Evolutionary conservation across 371 early-diverging fungal genomes (phyloP), one percentile per base, ranked within the genome.

Genomic region (Mucor indicus): DNA sequence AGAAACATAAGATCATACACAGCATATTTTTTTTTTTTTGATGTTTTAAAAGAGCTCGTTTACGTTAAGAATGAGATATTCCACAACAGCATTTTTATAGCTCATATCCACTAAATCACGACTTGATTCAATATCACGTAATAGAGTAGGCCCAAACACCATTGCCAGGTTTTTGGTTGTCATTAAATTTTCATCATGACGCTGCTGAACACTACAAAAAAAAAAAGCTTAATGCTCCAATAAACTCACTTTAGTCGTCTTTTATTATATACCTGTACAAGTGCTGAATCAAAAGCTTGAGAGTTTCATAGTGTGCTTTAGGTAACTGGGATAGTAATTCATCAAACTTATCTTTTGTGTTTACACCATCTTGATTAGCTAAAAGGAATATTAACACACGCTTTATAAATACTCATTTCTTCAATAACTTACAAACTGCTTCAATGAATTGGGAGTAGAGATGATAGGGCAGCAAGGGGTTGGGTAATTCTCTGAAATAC

Each of bases 71-170:
- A 75, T 70, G 35, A 70, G 51, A 47, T 72, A 84, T 57, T 87
- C 91, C 32, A 90, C 81, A 6, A 81, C 77, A 29, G 80, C 70
- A 60, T 89, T 91, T 60, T 91, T 93, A 31, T 68, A 70, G 6
- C 77, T 75, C 85, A 91, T 90, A 46, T 93, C 90, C 23, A 80
- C 59, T 45, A 94, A 72, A 50, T 95, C 93, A 21, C 75, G 64
- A 17, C 72, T 67, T 13, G 84, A 68, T 44, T 88, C 77, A 7
- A 68, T 69, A 59, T 85, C 83, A 9, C 87, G 79, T 66, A 96
- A 60, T 23, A 96, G 67, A 2, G 91, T 92, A 0, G 95, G 96
- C 1, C 93, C 95, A 81, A 96, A 93, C 33, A 96, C 94, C 13
- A 95, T 90, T 2, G 92, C 91, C 30, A 96, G 60, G 44, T 95